Conservation (phyloP, 1,139 yeast species). For the Sugiyamaella sp. region DNA sequence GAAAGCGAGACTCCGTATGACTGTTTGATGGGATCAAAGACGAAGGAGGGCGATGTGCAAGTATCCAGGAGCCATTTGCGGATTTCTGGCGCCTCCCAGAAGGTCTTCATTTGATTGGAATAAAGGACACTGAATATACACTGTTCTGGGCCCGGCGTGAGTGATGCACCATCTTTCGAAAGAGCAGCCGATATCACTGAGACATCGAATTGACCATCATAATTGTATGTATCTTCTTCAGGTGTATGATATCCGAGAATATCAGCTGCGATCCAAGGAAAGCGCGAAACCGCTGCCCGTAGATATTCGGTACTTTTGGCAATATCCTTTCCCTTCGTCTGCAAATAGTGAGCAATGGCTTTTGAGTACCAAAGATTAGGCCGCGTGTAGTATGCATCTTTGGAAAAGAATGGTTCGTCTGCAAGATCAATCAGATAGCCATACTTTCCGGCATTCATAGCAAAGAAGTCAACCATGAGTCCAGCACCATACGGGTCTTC, state of each 20-base stretch:
- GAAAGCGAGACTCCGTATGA: conserved; percentile 30
- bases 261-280: conserved; percentile 62
- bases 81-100: conserved; percentile 33
- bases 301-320: conserved; percentile 61
- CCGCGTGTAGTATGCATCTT: conserved; percentile 61
- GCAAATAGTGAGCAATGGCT: conserved; percentile 56
- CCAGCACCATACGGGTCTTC: conserved; percentile 87
- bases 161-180: neutral
- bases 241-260: conserved; percentile 50
- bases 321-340: conserved; percentile 32
- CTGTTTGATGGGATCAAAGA: conserved; percentile 23
- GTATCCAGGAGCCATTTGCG: conserved; percentile 27
- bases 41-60: conserved; percentile 16
- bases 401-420: conserved; percentile 34
- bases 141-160: conserved; percentile 26
- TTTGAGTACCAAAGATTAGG: conserved; percentile 73
- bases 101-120: conserved; percentile 31
- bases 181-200: neutral
- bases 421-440: conserved; percentile 61
- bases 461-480: conserved; percentile 78
- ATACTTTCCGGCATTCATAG: conserved; percentile 67
- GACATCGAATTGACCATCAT: conserved; percentile 15
- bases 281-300: conserved; percentile 53
- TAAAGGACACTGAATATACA: conserved; percentile 32
- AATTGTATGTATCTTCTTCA: conserved; percentile 18